phyloP scores from a whole-genome alignment of 2,329 filamentous ascomycete species.

The Sporothrix humicola region DNA sequence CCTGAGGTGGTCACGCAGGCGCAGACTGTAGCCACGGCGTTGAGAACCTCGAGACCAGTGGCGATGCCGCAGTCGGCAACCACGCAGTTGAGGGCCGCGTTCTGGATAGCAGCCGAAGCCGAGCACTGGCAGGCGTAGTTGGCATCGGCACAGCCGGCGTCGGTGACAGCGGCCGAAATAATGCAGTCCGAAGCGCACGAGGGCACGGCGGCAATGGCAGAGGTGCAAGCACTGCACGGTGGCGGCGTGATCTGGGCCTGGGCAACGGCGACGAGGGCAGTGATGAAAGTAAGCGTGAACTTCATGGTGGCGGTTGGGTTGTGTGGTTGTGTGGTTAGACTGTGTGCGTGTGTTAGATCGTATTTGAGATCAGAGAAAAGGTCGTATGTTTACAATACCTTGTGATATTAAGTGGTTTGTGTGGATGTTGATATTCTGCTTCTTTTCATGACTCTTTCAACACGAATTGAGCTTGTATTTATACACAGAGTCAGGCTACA shows the following conservation, averaged over 20 bases:
- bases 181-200: slow-evolving; percentile 21
- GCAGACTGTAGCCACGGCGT: slow-evolving; percentile 14
- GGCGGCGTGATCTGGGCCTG: slow-evolving; percentile 20
- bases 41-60: slow-evolving; percentile 8
- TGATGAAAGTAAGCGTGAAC: background rate
- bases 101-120: slow-evolving; percentile 27
- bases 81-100: slow-evolving; percentile 31
- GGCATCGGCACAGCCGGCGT: slow-evolving; percentile 18
- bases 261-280: background rate
- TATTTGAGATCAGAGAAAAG: too few species aligned
- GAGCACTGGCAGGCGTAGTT: slow-evolving; percentile 31
- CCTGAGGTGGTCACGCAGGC: slow-evolving; percentile 14
- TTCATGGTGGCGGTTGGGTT: background rate
- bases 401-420: too few species aligned
- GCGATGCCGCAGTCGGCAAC: slow-evolving; percentile 28
- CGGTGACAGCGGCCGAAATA: slow-evolving; percentile 14
- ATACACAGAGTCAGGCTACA: too few species aligned
- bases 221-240: slow-evolving; percentile 6
- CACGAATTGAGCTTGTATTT: too few species aligned
- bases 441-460: too few species aligned
- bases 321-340: background rate
- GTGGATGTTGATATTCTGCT: too few species aligned
- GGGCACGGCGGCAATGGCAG: slow-evolving; percentile 8
- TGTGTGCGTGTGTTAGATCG: too few species aligned
- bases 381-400: too few species aligned